Evolutionary conservation across 2,329 filamentous ascomycete species (phyloP), one percentile per base, ranked within the genome.

Genomic region (Drechslera avenae): DNA sequence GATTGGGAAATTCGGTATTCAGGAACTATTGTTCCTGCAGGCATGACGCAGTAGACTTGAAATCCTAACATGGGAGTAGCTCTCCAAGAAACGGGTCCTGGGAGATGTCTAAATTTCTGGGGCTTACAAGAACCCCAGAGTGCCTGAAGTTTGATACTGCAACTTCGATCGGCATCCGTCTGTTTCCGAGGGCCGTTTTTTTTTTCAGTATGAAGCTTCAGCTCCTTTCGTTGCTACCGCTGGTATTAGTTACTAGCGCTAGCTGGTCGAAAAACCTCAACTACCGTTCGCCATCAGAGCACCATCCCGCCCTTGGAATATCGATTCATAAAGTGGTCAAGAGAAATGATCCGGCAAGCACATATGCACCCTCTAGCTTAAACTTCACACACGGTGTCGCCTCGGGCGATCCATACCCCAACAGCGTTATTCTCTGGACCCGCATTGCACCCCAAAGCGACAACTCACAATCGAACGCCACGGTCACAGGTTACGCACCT

Each of bases 211-310:
- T 69, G 67, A 68, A 62, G 48, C 55, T 64, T 50, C 64, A 66
- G 39, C 30, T 62, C 32, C 56, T 69, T n/a, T 56, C 58, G 8
- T 37, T 63, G 8, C 45, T 64, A 32, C 44, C 57, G 19, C 44
- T 59, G 45, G 59, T 39, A 2, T 56, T 60, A 10, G 31, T 57
- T 10, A 56, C 56, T 30, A 60, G 50, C 39, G 67, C 64, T 9
- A 67, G 63, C 56, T 69, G 64, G 64, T 64, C 65, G 2, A 66
- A 64, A 53, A 89, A 89, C 66, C 68, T 89, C 53, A 89, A 89
- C 73, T 90, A 88, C 68, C 77, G 79, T 41, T 86, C 83, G 60
- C 86, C 87, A 5, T 89, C 86, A 1, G 78, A 81, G 33, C 80
- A 86, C 35, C 86, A 89, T 57, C 79, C 82, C 3, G 76, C 78